These are phyloP conservation scores for Apiospora arundinis DNA, from an alignment of 2,329 filamentous ascomycete species.

Conservation along the genomic window DNA sequence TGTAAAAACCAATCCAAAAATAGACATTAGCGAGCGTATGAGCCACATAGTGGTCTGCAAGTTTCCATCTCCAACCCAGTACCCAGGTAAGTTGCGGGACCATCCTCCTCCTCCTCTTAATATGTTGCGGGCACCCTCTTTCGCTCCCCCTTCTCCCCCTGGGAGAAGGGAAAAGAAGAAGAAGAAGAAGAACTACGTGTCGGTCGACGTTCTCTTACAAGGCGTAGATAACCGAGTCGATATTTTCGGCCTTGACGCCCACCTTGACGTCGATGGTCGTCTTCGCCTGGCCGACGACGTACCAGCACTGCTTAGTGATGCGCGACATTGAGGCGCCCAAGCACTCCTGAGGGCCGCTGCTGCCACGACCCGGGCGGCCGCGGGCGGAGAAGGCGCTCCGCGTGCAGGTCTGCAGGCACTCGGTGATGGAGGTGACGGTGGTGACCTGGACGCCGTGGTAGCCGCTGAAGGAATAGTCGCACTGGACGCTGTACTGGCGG, in stretches of 20 bases:
- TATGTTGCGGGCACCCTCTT: neutral
- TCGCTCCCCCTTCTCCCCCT: neutral
- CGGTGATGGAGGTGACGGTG: neutral
- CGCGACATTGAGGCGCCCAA: neutral
- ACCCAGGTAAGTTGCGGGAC: neutral
- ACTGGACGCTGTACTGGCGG: neutral
- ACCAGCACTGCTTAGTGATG: neutral
- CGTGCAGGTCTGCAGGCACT: neutral
- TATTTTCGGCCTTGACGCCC: neutral
- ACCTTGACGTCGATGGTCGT: neutral
- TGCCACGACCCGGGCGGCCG: neutral
- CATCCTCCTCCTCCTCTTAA: neutral
- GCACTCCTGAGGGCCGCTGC: neutral
- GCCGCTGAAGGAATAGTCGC: neutral
- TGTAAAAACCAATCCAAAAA: neutral
- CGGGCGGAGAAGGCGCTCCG: neutral
- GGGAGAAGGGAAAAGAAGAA: neutral
- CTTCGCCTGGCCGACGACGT: neutral
- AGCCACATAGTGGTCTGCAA: neutral
- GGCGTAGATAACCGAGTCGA: neutral
- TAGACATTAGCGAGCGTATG: neutral
- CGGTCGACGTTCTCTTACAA: neutral
- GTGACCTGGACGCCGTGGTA: neutral
- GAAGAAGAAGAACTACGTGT: neutral
- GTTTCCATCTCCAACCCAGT: neutral